Conservation (phyloP, 371 early-diverging fungal genomes). For the Apophysomyces trapeziformis region DNA sequence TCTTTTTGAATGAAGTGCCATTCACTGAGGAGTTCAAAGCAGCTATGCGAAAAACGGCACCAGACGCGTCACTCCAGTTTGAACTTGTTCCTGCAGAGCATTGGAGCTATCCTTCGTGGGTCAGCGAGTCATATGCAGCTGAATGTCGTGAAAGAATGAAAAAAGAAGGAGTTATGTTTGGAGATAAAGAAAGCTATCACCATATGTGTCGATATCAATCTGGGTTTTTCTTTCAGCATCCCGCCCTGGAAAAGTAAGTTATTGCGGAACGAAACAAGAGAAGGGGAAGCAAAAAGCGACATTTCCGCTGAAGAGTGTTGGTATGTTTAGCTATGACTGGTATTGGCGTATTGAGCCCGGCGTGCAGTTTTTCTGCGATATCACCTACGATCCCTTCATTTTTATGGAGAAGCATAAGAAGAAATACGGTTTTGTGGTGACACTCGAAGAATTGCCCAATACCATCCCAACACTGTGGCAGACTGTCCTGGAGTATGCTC, state of each 20-base stretch:
- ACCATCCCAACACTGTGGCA: constrained; percentile 84
- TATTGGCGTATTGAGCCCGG: constrained; percentile 95
- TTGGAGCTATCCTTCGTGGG: constrained; percentile 75
- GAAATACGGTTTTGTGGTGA: constrained; percentile 80
- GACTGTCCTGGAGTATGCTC: constrained; percentile 53
- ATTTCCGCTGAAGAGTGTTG: neutral
- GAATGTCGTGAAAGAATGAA: constrained; percentile 56
- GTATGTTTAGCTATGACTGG: constrained; percentile 68
- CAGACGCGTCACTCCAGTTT: constrained; percentile 68
- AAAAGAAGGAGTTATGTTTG: constrained; percentile 37
- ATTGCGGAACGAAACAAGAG: too few species aligned
- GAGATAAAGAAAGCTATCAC: constrained; percentile 53
- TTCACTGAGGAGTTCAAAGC: constrained; percentile 52
- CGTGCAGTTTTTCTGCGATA: constrained; percentile 79
- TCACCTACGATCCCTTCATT: constrained; percentile 85
- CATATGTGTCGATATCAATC: constrained; percentile 85
- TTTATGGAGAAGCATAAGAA: constrained; percentile 76
- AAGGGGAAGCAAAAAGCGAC: neutral
- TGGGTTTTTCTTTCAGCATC: constrained; percentile 90
- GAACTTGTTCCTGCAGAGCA: constrained; percentile 70
- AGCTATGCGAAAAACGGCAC: constrained; percentile 43
- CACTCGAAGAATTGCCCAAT: constrained; percentile 67
- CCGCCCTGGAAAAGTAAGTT: constrained; percentile 70
- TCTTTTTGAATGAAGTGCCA: constrained; percentile 51
- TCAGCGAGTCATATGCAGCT: constrained; percentile 66